Percentiles rank a stretch among this genome's conserved stretches.
phyloP scores from a whole-genome alignment of 306 rosid species.

The Citrullus amarus region DNA sequence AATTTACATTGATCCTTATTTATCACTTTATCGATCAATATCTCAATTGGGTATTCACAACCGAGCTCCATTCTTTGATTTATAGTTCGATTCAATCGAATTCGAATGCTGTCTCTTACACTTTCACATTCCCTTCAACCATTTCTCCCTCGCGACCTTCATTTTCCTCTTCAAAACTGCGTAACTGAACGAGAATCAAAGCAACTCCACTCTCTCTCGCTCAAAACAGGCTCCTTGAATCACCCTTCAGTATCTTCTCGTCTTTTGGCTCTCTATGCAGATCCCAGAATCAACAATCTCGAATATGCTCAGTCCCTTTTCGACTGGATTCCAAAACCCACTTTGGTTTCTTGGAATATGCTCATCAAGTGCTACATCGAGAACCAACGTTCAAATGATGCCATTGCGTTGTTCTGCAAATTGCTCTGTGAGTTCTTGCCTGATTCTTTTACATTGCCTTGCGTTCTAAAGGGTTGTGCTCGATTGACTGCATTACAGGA shows the following conservation, averaged over 20 bases:
- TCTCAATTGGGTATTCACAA: neutral
- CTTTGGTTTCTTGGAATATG: slow-evolving; percentile 30
- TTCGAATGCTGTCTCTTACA: slow-evolving; percentile 17
- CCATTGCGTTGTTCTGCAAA: slow-evolving; percentile 24
- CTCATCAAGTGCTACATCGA: slow-evolving; percentile 30
- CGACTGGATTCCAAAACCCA: slow-evolving; percentile 19
- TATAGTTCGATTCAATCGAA: neutral
- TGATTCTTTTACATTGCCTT: slow-evolving; percentile 33
- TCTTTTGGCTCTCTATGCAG: slow-evolving; percentile 34
- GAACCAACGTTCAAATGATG: slow-evolving; percentile 35
- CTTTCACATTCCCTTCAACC: slow-evolving; percentile 13
- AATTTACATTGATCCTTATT: neutral
- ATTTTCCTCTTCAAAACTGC: slow-evolving; percentile 14
- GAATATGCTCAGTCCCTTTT: slow-evolving; percentile 30
- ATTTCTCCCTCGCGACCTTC: slow-evolving; percentile 8
- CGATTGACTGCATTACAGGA: slow-evolving; percentile 29
- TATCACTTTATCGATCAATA: neutral
- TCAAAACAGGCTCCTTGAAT: slow-evolving; percentile 32
- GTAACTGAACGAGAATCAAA: slow-evolving; percentile 18
- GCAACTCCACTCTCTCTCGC: slow-evolving; percentile 30
- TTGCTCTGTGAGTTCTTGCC: slow-evolving; percentile 26
- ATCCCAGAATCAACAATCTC: slow-evolving; percentile 35
- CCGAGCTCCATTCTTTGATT: neutral
- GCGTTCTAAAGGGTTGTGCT: slow-evolving; percentile 42
- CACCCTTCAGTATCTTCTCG: slow-evolving; percentile 27